Evolutionary conservation across 78 protist genomes (phyloP).

Genomic region (Dictyostelium discoideum): dicty_2.7 NC_007088.5:2300501-2301000

Average conservation of each 20-base stretch:
- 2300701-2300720: neutral
- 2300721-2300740: neutral
- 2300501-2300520: neutral
- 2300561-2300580: slow-evolving; percentile 15
- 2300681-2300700: neutral
- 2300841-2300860: neutral
- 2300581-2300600: neutral
- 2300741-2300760: neutral
- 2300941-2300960: neutral
- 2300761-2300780: neutral
- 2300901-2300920: neutral
- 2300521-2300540: neutral
- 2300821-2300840: neutral
- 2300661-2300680: neutral
- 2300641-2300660: neutral
- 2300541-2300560: slow-evolving; percentile 7
- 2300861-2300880: no score
- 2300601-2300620: slow-evolving; percentile 14
- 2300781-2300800: neutral
- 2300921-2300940: neutral
- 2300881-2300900: neutral
- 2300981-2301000: neutral
- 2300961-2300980: no score
- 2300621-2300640: neutral
- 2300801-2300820: neutral